A percentile compares a stretch with the other conserved stretches of the same genome.
Evolutionary conservation across 345 rosid genomes (phyloP).

Genomic region (Xanthoceras sorbifolium): DNA sequence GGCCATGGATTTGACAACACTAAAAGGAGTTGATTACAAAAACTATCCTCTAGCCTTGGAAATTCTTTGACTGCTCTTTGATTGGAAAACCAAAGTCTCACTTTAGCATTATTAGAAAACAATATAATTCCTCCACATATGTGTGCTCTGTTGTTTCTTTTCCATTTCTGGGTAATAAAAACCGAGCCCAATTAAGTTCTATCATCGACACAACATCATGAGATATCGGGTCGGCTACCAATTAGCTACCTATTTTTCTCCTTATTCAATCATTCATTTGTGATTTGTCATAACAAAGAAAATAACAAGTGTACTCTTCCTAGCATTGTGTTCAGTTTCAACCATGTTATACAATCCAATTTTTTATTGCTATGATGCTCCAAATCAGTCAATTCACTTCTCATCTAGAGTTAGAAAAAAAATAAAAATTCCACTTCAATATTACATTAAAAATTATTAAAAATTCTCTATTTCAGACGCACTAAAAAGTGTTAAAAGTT

Average conservation of each 20-base stretch:
- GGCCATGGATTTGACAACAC: slow-evolving; percentile 49
- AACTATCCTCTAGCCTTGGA: slow-evolving; percentile 26
- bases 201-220: slow-evolving; percentile 11
- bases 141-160: slow-evolving; percentile 2
- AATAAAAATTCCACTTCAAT: not conserved
- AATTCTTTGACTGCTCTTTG: slow-evolving; percentile 42
- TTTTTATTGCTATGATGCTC: not conserved
- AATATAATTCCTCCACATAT: not conserved
- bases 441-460: not conserved
- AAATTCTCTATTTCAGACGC: not conserved
- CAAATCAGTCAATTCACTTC: slow-evolving; percentile 2
- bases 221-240: slow-evolving; percentile 19
- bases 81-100: slow-evolving; percentile 23
- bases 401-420: slow-evolving; percentile 3
- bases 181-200: slow-evolving; percentile 8
- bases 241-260: slow-evolving; percentile 4
- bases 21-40: slow-evolving; percentile 21
- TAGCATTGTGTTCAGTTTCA: not conserved
- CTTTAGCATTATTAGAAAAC: not conserved
- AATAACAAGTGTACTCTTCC: slow-evolving; percentile 7
- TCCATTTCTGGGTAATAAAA: not conserved
- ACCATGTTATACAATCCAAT: not conserved
- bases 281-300: slow-evolving; percentile 15
- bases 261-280: slow-evolving; percentile 13
- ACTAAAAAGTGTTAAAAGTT: too few relatives aligned